phyloP scores from a whole-genome alignment of 2,329 filamentous ascomycete species.

The Aspergillus jensenii region DNA sequence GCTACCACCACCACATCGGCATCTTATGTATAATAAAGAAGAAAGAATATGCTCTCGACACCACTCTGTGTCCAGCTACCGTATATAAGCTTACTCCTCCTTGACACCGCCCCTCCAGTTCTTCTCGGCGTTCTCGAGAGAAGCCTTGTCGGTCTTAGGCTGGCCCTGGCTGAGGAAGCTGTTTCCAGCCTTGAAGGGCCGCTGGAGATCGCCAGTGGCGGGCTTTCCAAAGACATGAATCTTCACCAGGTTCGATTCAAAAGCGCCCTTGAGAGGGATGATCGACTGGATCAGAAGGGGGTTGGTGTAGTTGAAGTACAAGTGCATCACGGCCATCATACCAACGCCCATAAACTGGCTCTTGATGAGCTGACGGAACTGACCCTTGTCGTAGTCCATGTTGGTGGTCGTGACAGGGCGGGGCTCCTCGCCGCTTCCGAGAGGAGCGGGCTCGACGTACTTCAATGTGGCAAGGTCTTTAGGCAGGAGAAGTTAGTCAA shows the following conservation, averaged over 20 bases:
- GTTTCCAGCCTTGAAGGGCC: constrained; percentile 85
- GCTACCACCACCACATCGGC: background rate
- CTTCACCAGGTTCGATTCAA: constrained; percentile 95
- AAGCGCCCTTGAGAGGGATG: constrained; percentile 91
- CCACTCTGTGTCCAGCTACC: background rate
- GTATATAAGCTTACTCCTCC: constrained; percentile 42
- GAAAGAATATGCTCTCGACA: constrained; percentile 5
- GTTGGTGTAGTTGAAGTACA: constrained; percentile 99
- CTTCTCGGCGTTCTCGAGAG: constrained; percentile 53
- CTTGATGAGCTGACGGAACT: constrained; percentile 83
- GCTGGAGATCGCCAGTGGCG: constrained; percentile 85
- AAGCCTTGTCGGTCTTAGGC: constrained; percentile 89
- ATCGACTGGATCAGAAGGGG: constrained; percentile 98
- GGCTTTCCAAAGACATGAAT: constrained; percentile 88
- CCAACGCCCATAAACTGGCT: constrained; percentile 91
- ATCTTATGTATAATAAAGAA: constrained; percentile 21
- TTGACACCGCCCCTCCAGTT: constrained; percentile 52
- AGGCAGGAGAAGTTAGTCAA: background rate
- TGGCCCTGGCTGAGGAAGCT: constrained; percentile 74
- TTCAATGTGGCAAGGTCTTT: constrained; percentile 94
- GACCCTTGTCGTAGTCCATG: constrained; percentile 87
- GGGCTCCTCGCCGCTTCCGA: constrained; percentile 90
- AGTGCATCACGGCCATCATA: constrained; percentile 98
- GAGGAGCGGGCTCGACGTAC: constrained; percentile 92
- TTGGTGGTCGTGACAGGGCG: constrained; percentile 96